Evolutionary conservation across 768 basidiomycete species (phyloP).

Genomic region (Tricholoma bakamatsutake): DNA sequence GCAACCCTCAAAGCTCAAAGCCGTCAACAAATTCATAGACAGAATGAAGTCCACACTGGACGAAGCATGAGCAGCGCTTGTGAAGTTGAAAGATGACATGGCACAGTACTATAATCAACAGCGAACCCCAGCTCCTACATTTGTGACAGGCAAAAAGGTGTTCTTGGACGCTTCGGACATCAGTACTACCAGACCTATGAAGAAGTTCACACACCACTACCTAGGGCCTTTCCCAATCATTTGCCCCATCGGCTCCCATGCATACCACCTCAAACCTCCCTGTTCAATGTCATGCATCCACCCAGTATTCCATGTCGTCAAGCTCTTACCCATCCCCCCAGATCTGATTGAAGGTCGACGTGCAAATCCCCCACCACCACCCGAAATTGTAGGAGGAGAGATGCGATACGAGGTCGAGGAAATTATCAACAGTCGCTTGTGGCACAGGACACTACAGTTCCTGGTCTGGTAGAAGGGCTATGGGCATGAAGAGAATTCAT

Average conservation of each 20-base stretch:
- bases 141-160: conserved; percentile 7
- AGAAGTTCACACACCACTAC: not conserved
- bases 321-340: not conserved
- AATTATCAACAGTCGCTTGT: conserved; percentile 6
- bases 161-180: too few relatives aligned
- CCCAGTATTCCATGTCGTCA: not conserved
- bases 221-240: not conserved
- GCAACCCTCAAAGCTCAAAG: conserved; percentile 4
- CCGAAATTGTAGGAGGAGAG: conserved; percentile 1
- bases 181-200: too few relatives aligned
- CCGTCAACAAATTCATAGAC: conserved; percentile 5
- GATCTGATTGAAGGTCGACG: conserved; percentile 4
- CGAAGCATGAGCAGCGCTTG: conserved; percentile 9
- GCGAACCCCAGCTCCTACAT: conserved; percentile 2
- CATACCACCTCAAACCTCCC: not conserved
- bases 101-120: too few relatives aligned
- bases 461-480: conserved; percentile 2
- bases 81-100: too few relatives aligned
- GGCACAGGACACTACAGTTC: conserved; percentile 7
- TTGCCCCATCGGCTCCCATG: not conserved
- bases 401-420: conserved; percentile 10
- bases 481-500: not conserved
- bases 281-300: conserved; percentile 10
- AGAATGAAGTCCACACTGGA: conserved; percentile 7
- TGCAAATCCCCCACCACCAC: conserved; percentile 4